Conservation (phyloP, 345 rosid genomes). For the Brassica juncea region DNA sequence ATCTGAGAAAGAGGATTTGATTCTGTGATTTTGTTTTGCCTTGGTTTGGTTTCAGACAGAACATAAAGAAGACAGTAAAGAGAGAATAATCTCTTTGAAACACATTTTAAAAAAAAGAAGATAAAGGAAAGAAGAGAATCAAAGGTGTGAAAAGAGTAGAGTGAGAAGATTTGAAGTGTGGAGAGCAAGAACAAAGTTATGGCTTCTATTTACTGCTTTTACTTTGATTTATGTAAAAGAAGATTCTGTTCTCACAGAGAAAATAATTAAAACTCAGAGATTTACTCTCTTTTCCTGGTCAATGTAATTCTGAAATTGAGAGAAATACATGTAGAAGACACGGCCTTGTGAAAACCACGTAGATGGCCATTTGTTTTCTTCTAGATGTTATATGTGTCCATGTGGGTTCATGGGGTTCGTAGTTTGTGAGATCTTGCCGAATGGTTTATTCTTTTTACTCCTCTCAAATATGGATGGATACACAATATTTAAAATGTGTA, state of each 20-base stretch:
- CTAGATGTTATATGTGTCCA: neutral
- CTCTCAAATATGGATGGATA: too few species aligned
- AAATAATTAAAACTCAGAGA: neutral
- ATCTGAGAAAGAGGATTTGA: constrained; percentile 13
- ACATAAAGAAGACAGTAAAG: constrained; percentile 18
- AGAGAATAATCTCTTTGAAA: constrained; percentile 8
- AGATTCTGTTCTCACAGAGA: constrained; percentile 39
- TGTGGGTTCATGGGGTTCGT: constrained; percentile 28
- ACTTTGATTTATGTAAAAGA: constrained; percentile 9
- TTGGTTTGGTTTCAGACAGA: constrained; percentile 27
- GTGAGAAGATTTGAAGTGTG: neutral
- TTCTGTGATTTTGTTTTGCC: constrained; percentile 41
- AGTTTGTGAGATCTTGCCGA: neutral
- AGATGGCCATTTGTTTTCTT: constrained; percentile 27
- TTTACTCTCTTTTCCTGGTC: neutral
- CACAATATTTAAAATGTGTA: too few species aligned
- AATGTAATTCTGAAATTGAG: neutral
- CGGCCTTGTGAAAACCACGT: constrained; percentile 6
- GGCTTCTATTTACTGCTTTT: constrained; percentile 35
- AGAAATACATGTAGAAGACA: constrained; percentile 1
- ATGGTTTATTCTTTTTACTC: too few species aligned
- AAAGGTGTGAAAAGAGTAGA: neutral
- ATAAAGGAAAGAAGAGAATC: neutral
- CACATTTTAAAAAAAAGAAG: neutral
- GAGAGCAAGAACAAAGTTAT: constrained; percentile 6